Evolutionary conservation across 345 rosid genomes (phyloP).

Genomic region (Populus alba): DNA sequence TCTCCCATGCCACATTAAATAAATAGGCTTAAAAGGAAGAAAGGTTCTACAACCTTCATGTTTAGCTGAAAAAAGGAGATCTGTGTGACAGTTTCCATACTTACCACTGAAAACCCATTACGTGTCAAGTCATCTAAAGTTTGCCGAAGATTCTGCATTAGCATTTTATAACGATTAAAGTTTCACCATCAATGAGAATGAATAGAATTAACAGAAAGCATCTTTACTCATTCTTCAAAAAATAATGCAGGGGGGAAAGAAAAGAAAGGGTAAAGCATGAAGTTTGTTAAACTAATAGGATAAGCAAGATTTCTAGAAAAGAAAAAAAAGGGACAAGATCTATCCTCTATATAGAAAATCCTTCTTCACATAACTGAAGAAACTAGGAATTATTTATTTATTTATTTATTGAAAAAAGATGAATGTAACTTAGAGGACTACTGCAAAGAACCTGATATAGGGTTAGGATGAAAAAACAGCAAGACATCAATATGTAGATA

Average conservation of each 20-base stretch:
- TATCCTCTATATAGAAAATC: background rate
- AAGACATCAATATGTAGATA: background rate
- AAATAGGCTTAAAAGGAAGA: background rate
- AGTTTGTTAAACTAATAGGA: background rate
- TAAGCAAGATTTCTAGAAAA: background rate
- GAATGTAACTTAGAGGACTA: background rate
- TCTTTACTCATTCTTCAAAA: background rate
- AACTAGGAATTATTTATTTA: background rate
- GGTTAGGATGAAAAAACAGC: background rate
- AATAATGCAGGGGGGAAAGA: background rate
- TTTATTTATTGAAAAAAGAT: background rate
- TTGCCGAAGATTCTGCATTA: slow-evolving; percentile 90
- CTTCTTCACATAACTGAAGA: background rate
- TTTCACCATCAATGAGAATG: slow-evolving; percentile 7
- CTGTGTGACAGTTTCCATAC: slow-evolving; percentile 17
- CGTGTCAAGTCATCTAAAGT: slow-evolving; percentile 94
- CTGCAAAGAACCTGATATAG: background rate
- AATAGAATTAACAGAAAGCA: background rate
- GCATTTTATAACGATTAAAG: background rate
- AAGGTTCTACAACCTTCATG: background rate
- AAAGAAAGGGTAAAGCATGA: background rate
- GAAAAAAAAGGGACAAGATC: background rate
- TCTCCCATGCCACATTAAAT: background rate
- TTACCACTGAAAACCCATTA: slow-evolving; percentile 84
- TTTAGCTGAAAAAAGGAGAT: background rate